Evolutionary conservation across 805 yeast genomes (phyloP).

Genomic region (Zygosaccharomyces siamensis): DNA sequence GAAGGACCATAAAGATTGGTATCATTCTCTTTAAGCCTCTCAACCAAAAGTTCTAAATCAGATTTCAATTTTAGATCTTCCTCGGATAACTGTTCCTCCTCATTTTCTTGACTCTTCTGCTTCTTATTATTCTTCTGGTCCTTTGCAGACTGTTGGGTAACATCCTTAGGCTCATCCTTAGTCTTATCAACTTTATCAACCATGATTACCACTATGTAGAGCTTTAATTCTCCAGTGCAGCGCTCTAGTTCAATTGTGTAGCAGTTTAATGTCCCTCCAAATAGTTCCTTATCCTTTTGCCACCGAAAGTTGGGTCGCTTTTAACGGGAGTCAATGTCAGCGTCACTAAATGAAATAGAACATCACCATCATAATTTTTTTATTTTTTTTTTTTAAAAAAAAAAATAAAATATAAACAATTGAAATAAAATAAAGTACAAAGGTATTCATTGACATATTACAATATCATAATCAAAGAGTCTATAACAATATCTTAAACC

Average conservation of each 20-base stretch:
- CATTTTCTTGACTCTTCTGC: constrained; percentile 31
- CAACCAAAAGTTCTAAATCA: constrained; percentile 83
- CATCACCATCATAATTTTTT: no score
- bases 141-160: constrained; percentile 11
- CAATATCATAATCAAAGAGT: not conserved
- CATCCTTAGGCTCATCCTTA: constrained; percentile 14
- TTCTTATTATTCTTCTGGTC: constrained; percentile 22
- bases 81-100: constrained; percentile 84
- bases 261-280: constrained; percentile 3
- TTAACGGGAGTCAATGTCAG: constrained; percentile 1
- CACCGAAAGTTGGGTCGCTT: constrained; percentile 4
- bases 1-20: constrained; percentile 48
- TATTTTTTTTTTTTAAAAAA: not conserved
- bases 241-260: constrained; percentile 1
- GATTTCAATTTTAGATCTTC: constrained; percentile 86
- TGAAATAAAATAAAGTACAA: not conserved
- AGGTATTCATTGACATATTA: not conserved
- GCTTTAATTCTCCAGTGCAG: constrained; percentile 1
- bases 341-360: not conserved
- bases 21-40: constrained; percentile 58
- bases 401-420: not conserved
- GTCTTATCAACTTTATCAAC: constrained; percentile 16
- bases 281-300: constrained; percentile 5
- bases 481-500: not conserved
- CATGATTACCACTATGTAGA: constrained; percentile 10